Evolutionary conservation across 2,329 filamentous ascomycete species (phyloP), one percentile per base, ranked within the genome.

Genomic region (Acrocalymma vagum): DNA sequence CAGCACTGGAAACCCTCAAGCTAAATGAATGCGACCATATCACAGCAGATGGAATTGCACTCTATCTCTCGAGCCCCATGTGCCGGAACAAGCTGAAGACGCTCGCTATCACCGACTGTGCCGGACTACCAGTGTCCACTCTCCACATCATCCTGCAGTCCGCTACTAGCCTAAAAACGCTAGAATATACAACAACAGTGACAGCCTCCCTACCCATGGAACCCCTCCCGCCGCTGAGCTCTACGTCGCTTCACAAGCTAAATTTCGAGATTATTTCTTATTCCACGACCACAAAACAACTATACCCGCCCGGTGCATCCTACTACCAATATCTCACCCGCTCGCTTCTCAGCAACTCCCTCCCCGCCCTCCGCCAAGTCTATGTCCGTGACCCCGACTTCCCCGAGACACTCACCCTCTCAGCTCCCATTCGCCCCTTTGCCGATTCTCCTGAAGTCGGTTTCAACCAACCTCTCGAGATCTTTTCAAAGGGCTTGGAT

Each of bases 311-410:
- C 1, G 72, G 76, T 6, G 71, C 74, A 16, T 80, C 78, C 13
- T 95, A 96, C 73, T 95, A 96, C 70, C 82, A 83, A 46, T 96
- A 96, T 69, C 82, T 97, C 14, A 85, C 90, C 17, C 82, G 82
- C n/a, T 95, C 90, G 0, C 81, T 97, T 21, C 82, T 94, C 45
- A 81, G 84, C 11, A 87, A 86, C 48, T 81, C 83, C 6, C 78
- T 97, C 6, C 90, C 91, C 1, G 81, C 80, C 23, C 78, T 97
- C 7, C 79, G 79, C 23, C 82, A 85, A 15, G 80, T 97, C 6
- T 96, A 95, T 65, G 93, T 96, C 13, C 87, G 90, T 34, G 91
- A 96, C 59, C 82, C 87, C 17, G 78, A 82, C 33, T 96, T 97
- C 64, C 85, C 91, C 2, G 90, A 95, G 54, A 80, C 86, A 9